Evolutionary conservation across 495 filamentous ascomycete genomes (phyloP).

Genomic region (Letharia columbiana): DNA sequence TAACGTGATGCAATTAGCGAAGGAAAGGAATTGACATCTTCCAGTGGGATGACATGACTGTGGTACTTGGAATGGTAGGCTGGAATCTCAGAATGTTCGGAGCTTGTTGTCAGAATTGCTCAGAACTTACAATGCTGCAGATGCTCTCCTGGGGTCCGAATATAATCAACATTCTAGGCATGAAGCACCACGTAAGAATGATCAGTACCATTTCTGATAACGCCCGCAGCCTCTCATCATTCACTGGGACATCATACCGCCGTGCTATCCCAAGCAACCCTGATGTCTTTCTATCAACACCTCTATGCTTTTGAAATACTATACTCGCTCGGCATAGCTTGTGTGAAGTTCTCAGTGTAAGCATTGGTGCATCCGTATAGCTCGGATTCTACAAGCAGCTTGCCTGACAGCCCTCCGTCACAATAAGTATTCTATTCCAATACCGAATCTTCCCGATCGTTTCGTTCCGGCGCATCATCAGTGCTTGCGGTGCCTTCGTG

Average conservation of each 20-base stretch:
- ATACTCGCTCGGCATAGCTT: background rate
- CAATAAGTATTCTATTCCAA: background rate
- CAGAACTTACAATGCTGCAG: background rate
- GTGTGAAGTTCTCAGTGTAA: background rate
- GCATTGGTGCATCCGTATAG: background rate
- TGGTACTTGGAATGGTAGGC: background rate
- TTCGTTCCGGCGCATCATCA: background rate
- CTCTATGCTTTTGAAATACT: background rate
- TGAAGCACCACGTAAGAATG: background rate
- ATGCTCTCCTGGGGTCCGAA: background rate
- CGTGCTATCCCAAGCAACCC: background rate
- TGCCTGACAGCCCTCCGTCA: background rate
- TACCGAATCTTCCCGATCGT: background rate
- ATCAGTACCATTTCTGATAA: background rate
- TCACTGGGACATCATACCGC: background rate
- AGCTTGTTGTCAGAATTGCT: background rate
- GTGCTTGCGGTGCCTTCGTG: background rate
- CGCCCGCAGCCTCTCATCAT: background rate
- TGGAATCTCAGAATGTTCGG: background rate
- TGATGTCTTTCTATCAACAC: background rate
- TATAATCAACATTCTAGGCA: background rate
- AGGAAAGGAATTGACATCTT: background rate
- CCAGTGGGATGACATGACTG: background rate
- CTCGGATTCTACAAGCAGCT: background rate
- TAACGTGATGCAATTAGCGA: too few species aligned